Conservation (phyloP, 2,329 filamentous ascomycete species). For the Delphinella strobiligena region DNA sequence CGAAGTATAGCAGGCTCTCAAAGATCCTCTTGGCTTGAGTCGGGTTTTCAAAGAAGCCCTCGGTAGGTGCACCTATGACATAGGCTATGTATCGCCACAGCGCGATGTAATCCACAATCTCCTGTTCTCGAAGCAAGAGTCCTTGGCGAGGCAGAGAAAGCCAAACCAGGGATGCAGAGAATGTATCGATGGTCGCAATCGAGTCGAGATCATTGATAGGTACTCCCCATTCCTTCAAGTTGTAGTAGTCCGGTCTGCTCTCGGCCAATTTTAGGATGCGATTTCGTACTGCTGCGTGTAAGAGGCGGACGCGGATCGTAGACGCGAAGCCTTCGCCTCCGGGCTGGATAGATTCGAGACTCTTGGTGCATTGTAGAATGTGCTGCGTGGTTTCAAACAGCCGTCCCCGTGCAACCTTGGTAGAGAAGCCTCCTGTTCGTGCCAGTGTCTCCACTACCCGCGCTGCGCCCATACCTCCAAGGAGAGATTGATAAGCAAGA, state of each 20-base stretch:
- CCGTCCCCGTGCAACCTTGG: conserved; percentile 52
- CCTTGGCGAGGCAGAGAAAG: conserved; percentile 61
- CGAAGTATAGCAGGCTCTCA: conserved; percentile 54
- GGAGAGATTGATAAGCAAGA: conserved; percentile 51
- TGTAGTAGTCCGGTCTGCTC: conserved; percentile 50
- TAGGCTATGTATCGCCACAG: conserved; percentile 66
- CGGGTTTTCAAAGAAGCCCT: conserved; percentile 43
- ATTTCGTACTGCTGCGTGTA: conserved; percentile 56
- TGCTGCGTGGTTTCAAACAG: conserved; percentile 65
- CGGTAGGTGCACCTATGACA: conserved; percentile 56
- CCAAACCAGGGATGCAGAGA: conserved; percentile 57
- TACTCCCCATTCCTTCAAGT: conserved; percentile 45
- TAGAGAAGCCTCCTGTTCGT: conserved; percentile 61
- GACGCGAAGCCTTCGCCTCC: conserved; percentile 54
- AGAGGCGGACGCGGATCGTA: conserved; percentile 54
- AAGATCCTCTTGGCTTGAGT: conserved; percentile 48
- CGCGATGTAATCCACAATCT: conserved; percentile 58
- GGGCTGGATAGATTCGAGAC: conserved; percentile 53
- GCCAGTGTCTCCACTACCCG: conserved; percentile 63
- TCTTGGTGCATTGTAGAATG: conserved; percentile 57
- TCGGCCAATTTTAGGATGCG: conserved; percentile 49
- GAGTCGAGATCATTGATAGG: conserved; percentile 68
- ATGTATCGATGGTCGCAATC: conserved; percentile 59
- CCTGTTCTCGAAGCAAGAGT: conserved; percentile 48
- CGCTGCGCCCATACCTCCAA: conserved; percentile 61